Base-by-base conservation (phyloP, 2,329 filamentous ascomycete species). In the Fusarium papillatum region DNA sequence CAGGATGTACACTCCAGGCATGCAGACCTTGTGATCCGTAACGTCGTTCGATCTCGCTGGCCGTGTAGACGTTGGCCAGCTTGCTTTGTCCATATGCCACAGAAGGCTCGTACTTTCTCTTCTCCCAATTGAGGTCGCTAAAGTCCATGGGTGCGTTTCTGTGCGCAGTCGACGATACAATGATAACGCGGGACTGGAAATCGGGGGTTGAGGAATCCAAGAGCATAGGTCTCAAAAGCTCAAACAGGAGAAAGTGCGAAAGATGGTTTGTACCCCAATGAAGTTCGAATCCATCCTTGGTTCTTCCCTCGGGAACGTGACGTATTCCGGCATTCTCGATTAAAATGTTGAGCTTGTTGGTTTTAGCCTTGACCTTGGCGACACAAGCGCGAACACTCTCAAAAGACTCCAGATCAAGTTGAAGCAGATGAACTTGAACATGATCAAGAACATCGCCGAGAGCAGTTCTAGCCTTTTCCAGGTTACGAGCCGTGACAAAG, bases 1-100 rank as follows among this genome's bases (percentile, higher is more conserved):
- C 88, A 0, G 89, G 89, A 66, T 89, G 86, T 8, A 81, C 67
- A n/a, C 75, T 79, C 62, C 72, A 75, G 0, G 83, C 87, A 64
- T 88, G 87, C 0, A 91, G 72, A 13, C 86, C 85, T 5, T 81
- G 76, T 1, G 78, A 31, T 3, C 85, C 87, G 72, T 88, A 90
- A 0, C 83, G 83, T 2, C 88, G 83, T 38, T 90, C 88, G 31
- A 90, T 83, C 68, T 89, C 84, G 70, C 87, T 89, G 5, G 88
- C 86, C 64, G 88, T 86, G 73, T 85, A 88, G 22, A 90, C 84
- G 69, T 88, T 89, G 16, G 89, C 88, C 0, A 85, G 84, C 74
- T 91, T 91, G 62, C 83, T 82, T 73, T 88, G 86, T 0, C 83
- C 85, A 69, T 91, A 91, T 1, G 86, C 82, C 1, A 67, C 46